These are phyloP conservation scores for Coemansia sp. DNA, from an alignment of 192 early-diverging fungal species.

Conservation along the genomic window DNA sequence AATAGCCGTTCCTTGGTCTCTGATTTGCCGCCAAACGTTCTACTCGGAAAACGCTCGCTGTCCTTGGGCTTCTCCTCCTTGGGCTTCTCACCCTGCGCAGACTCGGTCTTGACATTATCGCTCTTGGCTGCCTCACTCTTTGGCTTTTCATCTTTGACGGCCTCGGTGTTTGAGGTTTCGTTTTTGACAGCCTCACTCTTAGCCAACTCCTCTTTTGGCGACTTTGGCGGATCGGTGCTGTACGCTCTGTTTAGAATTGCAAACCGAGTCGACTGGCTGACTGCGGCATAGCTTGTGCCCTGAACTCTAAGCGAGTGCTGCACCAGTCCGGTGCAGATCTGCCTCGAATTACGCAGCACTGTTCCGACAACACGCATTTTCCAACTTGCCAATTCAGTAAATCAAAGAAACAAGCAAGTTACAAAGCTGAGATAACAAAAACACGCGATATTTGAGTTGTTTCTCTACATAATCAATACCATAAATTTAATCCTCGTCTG, in stretches of 20 bases:
- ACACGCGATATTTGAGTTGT: not conserved
- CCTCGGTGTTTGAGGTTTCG: not conserved
- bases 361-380: conserved; percentile 25
- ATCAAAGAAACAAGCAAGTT: conserved; percentile 7
- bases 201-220: not conserved
- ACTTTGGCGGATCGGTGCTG: conserved; percentile 19
- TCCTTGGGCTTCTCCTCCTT: conserved; percentile 12
- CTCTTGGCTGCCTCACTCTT: conserved; percentile 10
- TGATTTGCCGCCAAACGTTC: conserved; percentile 6
- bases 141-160: conserved; percentile 4
- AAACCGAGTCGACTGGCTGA: not conserved
- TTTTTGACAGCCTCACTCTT: conserved; percentile 8
- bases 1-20: conserved; percentile 23
- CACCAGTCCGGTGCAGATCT: not conserved
- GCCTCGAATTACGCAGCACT: conserved; percentile 10
- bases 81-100: not conserved
- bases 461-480: not conserved
- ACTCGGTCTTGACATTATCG: not conserved
- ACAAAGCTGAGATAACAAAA: conserved; percentile 8
- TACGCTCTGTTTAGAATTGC: conserved; percentile 19
- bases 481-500: conserved; percentile 28
- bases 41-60: conserved; percentile 5
- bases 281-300: not conserved
- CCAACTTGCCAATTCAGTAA: conserved; percentile 3
- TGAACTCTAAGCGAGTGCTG: not conserved